phyloP scores from a whole-genome alignment of 108 stramenopile species.

The Conticribra guillardii region DNA sequence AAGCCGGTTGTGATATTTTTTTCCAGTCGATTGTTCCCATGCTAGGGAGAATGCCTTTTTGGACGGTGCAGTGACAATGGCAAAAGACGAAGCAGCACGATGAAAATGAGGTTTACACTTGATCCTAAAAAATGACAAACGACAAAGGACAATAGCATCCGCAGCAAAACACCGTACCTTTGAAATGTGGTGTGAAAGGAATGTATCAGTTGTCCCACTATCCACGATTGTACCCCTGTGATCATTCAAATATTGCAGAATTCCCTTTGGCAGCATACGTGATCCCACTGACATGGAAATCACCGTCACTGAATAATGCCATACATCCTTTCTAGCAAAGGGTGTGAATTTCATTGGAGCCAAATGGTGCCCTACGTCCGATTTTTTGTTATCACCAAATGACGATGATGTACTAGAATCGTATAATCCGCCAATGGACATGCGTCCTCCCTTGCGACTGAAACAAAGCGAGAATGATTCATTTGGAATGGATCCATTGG shows the following conservation, averaged over 20 bases:
- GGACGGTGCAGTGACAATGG: not conserved
- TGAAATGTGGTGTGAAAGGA: slow-evolving; percentile 68
- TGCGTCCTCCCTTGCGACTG: slow-evolving; percentile 52
- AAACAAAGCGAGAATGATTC: slow-evolving; percentile 77
- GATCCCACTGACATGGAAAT: slow-evolving; percentile 37
- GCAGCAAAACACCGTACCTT: too few relatives aligned
- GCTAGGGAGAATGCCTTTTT: slow-evolving; percentile 58
- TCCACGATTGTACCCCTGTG: slow-evolving; percentile 96
- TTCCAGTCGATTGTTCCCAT: slow-evolving; percentile 65
- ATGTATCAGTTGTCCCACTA: slow-evolving; percentile 97
- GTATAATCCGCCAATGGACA: slow-evolving; percentile 70
- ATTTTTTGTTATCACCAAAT: slow-evolving; percentile 37
- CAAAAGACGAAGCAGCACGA: not conserved
- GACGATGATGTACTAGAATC: too few relatives aligned
- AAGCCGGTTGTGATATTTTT: slow-evolving; percentile 30
- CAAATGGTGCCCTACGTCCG: slow-evolving; percentile 30
- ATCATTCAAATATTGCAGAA: slow-evolving; percentile 53
- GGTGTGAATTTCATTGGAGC: slow-evolving; percentile 63
- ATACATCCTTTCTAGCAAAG: slow-evolving; percentile 51
- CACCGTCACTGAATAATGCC: slow-evolving; percentile 54
- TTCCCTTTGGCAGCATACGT: slow-evolving; percentile 16
- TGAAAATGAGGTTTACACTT: not conserved
- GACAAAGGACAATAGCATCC: too few relatives aligned
- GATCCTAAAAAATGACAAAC: not conserved
- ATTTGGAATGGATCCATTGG: slow-evolving; percentile 52